A percentile compares a stretch with the other conserved stretches of the same genome.
phyloP scores from a whole-genome alignment of 75 land plant genomes.

The Pinus taeda region DNA sequence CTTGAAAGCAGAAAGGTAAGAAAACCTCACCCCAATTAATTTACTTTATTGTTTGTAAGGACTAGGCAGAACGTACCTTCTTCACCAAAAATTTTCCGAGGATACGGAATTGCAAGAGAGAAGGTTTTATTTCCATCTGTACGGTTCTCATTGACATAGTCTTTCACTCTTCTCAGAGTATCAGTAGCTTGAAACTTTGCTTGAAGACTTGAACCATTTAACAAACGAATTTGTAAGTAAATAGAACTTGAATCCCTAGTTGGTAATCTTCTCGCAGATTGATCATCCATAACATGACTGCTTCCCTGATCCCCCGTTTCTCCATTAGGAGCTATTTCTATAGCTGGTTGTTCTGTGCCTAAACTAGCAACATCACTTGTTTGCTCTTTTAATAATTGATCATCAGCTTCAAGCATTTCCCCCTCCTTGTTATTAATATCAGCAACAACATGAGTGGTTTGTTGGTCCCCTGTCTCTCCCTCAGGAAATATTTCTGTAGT shows the following conservation, averaged over 20 bases:
- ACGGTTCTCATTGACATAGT: conserved; percentile 52
- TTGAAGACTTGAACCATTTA: conserved; percentile 64
- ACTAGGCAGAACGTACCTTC: conserved; percentile 50
- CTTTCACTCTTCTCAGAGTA: conserved; percentile 51
- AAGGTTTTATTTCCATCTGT: conserved; percentile 41
- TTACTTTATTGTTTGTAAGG: background rate
- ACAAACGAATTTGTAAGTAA: conserved; percentile 66
- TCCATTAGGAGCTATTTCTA: conserved; percentile 1
- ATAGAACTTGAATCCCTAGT: conserved; percentile 4
- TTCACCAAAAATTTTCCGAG: conserved; percentile 62
- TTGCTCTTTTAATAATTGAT: background rate
- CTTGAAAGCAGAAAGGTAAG: no score
- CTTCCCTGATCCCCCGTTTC: background rate
- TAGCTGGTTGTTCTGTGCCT: background rate
- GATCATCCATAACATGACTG: conserved; percentile 9
- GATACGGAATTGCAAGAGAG: conserved; percentile 84
- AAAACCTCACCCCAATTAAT: background rate
- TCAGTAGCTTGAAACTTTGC: conserved; percentile 47
- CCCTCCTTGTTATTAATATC: background rate
- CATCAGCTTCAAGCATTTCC: background rate
- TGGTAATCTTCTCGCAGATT: background rate
- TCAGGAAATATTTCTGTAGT: conserved; percentile 5
- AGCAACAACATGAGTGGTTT: background rate
- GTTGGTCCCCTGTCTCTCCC: background rate
- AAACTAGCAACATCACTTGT: background rate